These are phyloP conservation scores for Colletotrichum chrysophilum DNA, from an alignment of 2,329 filamentous ascomycete species.

Conservation along the genomic window DNA sequence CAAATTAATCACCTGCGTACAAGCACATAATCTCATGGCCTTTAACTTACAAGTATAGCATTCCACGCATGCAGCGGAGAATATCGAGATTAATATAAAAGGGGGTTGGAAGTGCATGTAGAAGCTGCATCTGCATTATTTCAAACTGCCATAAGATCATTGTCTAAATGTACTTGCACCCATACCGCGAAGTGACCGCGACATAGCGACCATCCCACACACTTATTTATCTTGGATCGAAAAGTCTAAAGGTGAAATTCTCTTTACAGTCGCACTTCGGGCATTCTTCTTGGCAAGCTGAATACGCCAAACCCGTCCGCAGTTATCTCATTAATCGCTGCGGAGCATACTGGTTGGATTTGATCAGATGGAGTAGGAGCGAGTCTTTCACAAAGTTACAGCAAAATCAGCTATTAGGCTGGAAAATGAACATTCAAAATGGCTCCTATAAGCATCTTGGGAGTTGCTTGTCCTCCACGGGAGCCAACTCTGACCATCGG, in stretches of 20 bases:
- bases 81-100: neutral
- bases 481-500: neutral
- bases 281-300: neutral
- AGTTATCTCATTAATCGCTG: neutral
- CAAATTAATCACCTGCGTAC: neutral
- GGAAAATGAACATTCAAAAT: neutral
- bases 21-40: neutral
- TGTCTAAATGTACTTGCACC: neutral
- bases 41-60: neutral
- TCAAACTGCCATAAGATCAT: neutral
- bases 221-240: neutral
- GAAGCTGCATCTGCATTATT: neutral
- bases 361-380: neutral
- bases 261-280: neutral
- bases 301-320: neutral
- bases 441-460: neutral
- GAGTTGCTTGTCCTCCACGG: neutral
- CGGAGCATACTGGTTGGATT: neutral
- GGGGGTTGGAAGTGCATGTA: neutral
- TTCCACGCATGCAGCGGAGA: neutral
- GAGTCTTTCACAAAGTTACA: neutral
- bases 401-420: neutral
- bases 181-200: neutral
- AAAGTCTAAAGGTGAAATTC: neutral
- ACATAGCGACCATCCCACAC: neutral